phyloP scores from a whole-genome alignment of 257 asterid species.

The Fraxinus anomala region DNA sequence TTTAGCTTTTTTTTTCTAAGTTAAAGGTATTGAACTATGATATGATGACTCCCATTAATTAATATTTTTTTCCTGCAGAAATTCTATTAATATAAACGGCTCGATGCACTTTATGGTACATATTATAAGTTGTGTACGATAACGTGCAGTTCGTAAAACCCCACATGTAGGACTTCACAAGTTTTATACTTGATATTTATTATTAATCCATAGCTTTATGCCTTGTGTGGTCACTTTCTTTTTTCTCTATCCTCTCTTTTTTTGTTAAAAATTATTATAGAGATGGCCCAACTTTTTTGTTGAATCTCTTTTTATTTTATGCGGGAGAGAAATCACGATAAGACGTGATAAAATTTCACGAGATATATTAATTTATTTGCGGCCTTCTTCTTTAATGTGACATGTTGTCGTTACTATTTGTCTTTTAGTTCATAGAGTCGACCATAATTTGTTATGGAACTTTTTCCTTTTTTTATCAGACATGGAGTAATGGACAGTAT shows the following conservation, averaged over 20 bases:
- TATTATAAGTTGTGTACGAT: neutral
- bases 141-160: slow-evolving; percentile 16
- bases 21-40: neutral
- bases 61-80: no score
- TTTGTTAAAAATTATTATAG: neutral
- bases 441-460: neutral
- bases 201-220: neutral
- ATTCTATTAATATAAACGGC: no score
- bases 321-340: neutral
- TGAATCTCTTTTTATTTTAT: neutral
- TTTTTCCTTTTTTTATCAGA: slow-evolving; percentile 32
- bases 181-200: neutral
- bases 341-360: neutral
- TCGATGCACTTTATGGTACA: neutral
- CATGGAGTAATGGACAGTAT: slow-evolving; percentile 55
- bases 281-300: neutral
- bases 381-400: neutral
- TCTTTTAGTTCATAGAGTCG: neutral
- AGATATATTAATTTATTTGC: neutral
- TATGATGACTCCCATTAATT: neutral
- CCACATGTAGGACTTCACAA: slow-evolving; percentile 31
- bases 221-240: slow-evolving; percentile 1
- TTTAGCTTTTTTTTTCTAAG: neutral
- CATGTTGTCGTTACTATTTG: neutral
- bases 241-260: neutral